phyloP scores from a whole-genome alignment of 2,329 filamentous ascomycete genomes.

The Fusarium verrucosum region DNA sequence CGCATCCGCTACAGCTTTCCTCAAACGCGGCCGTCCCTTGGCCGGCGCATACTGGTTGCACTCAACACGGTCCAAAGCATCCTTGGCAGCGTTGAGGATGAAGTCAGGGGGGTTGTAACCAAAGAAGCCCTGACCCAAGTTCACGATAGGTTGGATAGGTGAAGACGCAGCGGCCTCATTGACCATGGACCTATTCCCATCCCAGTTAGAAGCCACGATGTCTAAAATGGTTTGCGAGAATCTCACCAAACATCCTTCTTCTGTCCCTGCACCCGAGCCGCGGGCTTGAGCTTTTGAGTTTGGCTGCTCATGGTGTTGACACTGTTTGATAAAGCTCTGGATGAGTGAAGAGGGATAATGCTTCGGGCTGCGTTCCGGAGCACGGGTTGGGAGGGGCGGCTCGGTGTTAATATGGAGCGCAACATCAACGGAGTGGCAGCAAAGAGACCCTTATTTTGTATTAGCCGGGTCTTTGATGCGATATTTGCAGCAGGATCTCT shows the following conservation, averaged over 20 bases:
- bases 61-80: conserved; percentile 87
- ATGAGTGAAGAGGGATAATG: conserved; percentile 30
- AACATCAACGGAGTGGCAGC: conserved; percentile 41
- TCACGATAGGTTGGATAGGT: conserved; percentile 70
- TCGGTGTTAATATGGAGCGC: conserved; percentile 42
- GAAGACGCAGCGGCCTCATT: conserved; percentile 72
- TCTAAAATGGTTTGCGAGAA: background rate
- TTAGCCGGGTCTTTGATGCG: conserved; percentile 15
- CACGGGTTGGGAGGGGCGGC: conserved; percentile 26
- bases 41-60: conserved; percentile 99
- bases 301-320: conserved; percentile 52
- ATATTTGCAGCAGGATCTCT: background rate
- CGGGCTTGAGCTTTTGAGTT: conserved; percentile 59
- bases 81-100: conserved; percentile 89
- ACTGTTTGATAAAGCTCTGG: conserved; percentile 34
- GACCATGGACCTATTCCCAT: conserved; percentile 66
- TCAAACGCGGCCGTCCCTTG: conserved; percentile 88
- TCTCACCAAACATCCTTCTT: conserved; percentile 64
- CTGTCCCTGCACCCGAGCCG: conserved; percentile 59
- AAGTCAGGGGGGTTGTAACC: conserved; percentile 95
- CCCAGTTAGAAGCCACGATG: conserved; percentile 4
- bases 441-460: background rate
- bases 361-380: conserved; percentile 36
- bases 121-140: conserved; percentile 76
- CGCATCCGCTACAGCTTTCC: conserved; percentile 90